Base-by-base conservation (phyloP, 2,329 filamentous ascomycete genomes). In the Sphaerulina musiva region DNA sequence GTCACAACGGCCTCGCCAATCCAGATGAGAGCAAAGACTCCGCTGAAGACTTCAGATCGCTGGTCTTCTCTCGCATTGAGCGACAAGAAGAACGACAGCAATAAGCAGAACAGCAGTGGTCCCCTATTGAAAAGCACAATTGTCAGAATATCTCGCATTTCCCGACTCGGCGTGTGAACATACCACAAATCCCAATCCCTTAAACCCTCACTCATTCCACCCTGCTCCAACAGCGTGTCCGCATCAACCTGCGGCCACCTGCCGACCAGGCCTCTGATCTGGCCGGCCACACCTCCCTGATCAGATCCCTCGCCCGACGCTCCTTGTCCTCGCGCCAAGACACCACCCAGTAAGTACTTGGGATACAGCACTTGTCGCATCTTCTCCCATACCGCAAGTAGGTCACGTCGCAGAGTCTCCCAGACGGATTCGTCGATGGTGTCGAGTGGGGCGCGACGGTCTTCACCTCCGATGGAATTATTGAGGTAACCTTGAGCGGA, bases 401-500 rank as follows among this genome's bases (percentile, higher is more conserved):
- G 76, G 71, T 98, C 93, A 62, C 93, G 86, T 49, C 87, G 89
- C 57, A 98, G 78, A n/a, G 93, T 98, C 42, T 92, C 89, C 93
- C 93, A 98, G 40, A 98, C 93, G 1, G 84, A 85, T 75, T 98
- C 93, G 72, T 98, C 93, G 71, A 98, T 95, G 44, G 93, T 98
- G 74, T 95, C 95, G 62, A 86, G 84, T 6, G 90, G 82, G 12
- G 93, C 91, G 59, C 86, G 82, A 51, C 93, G 87, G 75, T 98
- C 93, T 72, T 97, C 92, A 62, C 93, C 93, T 2, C 86, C 86
- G 68, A 98, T 95, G 55, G 84, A 84, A 20, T 89, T 93, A 26
- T 90, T 95, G 63, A 96, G 80, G 72, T 92, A 95, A 67, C 79
- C 83, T 69, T 92, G 84, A 65, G 90, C 84, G 55, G 88, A 78